A percentile compares a stretch with the other conserved stretches of the same genome.
phyloP scores from a whole-genome alignment of 179 eudicot species.

The Amaranthus tricolor region DNA sequence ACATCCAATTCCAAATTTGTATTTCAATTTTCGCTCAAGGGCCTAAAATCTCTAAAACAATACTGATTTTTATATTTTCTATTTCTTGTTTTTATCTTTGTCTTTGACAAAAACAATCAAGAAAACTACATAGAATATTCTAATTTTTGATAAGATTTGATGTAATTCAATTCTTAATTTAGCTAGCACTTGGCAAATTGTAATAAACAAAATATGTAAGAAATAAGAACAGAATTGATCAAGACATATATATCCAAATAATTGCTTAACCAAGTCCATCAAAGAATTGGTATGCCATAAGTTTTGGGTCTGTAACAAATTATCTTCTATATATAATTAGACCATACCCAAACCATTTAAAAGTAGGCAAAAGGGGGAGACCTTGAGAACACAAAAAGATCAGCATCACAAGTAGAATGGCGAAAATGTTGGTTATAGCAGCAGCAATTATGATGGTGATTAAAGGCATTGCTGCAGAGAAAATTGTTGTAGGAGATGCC shows the following conservation, averaged over 20 bases:
- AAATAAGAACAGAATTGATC: background rate
- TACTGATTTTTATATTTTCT: too few relatives aligned
- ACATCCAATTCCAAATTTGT: too few relatives aligned
- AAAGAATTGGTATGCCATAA: conserved; percentile 15
- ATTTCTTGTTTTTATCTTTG: too few relatives aligned
- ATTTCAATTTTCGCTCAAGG: too few relatives aligned
- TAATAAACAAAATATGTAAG: background rate
- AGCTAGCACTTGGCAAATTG: background rate
- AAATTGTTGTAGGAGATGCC: conserved; percentile 32
- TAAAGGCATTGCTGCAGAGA: conserved; percentile 24
- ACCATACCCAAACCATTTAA: background rate
- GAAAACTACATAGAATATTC: background rate
- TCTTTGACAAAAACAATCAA: background rate
- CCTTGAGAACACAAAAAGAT: conserved; percentile 7
- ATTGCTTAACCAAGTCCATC: conserved; percentile 10
- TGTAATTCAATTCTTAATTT: background rate
- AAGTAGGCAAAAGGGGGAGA: conserved; percentile 1
- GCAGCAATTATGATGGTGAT: conserved; percentile 6
- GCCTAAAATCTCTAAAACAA: too few relatives aligned
- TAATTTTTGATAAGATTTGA: background rate
- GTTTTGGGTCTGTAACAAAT: background rate
- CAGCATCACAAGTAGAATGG: conserved; percentile 1
- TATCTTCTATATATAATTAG: background rate
- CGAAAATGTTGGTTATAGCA: background rate
- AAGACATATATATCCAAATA: conserved; percentile 4